Base-by-base conservation (phyloP, 2,329 filamentous ascomycete genomes). In the Venturia aucupariae region DNA sequence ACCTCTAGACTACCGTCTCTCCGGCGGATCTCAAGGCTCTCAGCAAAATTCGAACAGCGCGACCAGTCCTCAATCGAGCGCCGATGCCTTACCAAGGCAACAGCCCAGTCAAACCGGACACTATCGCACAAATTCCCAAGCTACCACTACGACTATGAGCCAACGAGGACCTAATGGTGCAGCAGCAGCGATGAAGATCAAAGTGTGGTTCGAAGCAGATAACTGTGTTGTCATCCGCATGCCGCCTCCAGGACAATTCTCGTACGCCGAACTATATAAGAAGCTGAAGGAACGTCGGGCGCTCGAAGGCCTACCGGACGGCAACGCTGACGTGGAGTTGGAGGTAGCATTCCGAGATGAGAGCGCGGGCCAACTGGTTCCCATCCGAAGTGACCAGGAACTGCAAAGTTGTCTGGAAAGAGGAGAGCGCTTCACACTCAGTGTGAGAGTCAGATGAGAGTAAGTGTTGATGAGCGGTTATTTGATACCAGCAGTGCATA, bases 221-320 rank as follows among this genome's bases (percentile, higher is more conserved):
- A 93, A 97, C 69, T 85, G 95, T 65, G 93, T 97, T 69, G 90
- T 94, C 55, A 92, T 99, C 71, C 87, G 92, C 41, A 90, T 97
- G 64, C 89, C 93, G 0, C 83, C 84, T 1, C 51, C 27, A 35
- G 51, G 51, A 35, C 89, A 95, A 64, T 91, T 95, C 70, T 83
- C 83, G 63, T 94, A 88, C 75, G 80, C 84, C 63, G 88, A 91
- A 67, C 82, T 99, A 10, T 88, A 88, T 70, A 88, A 92, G 68
- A 96, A 94, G 76, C 86, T 97, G 66, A 84, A 86, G 61, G 91
- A 97, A 70, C 84, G 94, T 55, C 82, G 96, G 68, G 92, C 92
- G 78, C 83, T 96, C 55, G 79, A 81, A 67, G 76, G 75, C 62
- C 74, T 74, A 10, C 65, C 62, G 32, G 65, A 68, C 69, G 65